These are phyloP conservation scores for Phytophthora syringae DNA, from an alignment of 352 stramenopile genomes.

Conservation along the genomic window DNA sequence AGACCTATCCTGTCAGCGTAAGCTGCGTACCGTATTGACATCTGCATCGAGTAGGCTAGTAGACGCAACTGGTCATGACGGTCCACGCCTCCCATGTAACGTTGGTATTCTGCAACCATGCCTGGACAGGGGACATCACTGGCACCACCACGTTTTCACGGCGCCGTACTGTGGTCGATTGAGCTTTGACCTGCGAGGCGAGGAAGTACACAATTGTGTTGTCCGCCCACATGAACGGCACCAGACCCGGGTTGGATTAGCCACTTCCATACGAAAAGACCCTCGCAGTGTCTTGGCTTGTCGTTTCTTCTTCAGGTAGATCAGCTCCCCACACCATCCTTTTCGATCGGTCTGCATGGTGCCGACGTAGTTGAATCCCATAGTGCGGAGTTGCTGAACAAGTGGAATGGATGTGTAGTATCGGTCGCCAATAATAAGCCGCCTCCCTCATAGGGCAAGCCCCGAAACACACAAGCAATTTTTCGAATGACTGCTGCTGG, in stretches of 20 bases:
- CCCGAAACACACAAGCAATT: conserved; percentile 5
- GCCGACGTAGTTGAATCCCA: conserved; percentile 14
- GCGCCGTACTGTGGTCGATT: background rate
- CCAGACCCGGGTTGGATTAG: background rate
- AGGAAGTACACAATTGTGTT: conserved; percentile 6
- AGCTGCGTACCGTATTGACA: background rate
- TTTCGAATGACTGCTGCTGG: conserved; percentile 13
- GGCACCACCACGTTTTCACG: background rate
- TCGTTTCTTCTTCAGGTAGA: conserved; percentile 2
- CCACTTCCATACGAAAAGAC: conserved; percentile 1
- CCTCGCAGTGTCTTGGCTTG: background rate
- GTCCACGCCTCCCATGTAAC: conserved; percentile 24
- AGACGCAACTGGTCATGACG: conserved; percentile 30
- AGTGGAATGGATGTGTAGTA: conserved; percentile 13
- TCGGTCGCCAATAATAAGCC: conserved; percentile 11
- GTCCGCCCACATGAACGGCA: conserved; percentile 4
- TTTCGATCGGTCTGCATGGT: conserved; percentile 7
- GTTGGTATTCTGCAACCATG: background rate
- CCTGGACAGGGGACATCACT: background rate
- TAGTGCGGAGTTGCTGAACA: conserved; percentile 4
- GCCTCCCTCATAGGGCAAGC: background rate
- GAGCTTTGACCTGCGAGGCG: background rate
- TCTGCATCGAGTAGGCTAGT: conserved; percentile 28
- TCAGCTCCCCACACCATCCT: conserved; percentile 11
- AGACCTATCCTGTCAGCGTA: conserved; percentile 1